phyloP scores from a whole-genome alignment of 169 alveolate species.

The Theileria parva region DNA sequence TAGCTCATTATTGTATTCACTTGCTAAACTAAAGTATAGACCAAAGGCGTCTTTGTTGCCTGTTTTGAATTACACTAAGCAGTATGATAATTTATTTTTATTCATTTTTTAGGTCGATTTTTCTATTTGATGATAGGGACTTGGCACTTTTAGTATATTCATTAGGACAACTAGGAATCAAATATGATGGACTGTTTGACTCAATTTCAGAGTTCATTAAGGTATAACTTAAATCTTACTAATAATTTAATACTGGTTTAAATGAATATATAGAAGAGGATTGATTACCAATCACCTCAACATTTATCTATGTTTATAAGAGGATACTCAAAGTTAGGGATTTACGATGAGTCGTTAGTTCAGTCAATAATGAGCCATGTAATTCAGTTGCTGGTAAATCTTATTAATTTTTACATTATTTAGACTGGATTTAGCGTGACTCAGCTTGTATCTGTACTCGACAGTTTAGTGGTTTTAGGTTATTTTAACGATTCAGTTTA shows the following conservation, averaged over 20 bases:
- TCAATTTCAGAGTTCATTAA: conserved; percentile 21
- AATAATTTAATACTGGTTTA: background rate
- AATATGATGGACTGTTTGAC: conserved; percentile 24
- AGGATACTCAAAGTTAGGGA: conserved; percentile 53
- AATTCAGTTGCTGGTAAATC: conserved; percentile 19
- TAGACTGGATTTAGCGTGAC: conserved; percentile 57
- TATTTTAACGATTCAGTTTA: conserved; percentile 30
- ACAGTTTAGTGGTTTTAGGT: conserved; percentile 51
- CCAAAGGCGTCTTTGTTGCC: conserved; percentile 25
- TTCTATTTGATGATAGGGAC: conserved; percentile 53
- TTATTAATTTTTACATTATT: too few species aligned
- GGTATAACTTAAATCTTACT: conserved; percentile 10
- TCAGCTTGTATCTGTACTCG: conserved; percentile 54
- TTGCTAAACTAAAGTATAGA: conserved; percentile 50
- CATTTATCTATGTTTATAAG: conserved; percentile 55
- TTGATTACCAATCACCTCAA: conserved; percentile 56
- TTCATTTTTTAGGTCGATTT: conserved; percentile 21
- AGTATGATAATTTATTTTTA: background rate
- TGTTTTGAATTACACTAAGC: conserved; percentile 24
- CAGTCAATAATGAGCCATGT: conserved; percentile 30
- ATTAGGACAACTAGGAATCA: conserved; percentile 54
- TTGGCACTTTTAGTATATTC: conserved; percentile 56
- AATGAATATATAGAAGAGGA: conserved; percentile 16
- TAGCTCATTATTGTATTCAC: conserved; percentile 46
- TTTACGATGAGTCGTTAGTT: conserved; percentile 16